Base-by-base conservation (phyloP, 345 rosid genomes). In the Eutrema japonicum region DNA sequence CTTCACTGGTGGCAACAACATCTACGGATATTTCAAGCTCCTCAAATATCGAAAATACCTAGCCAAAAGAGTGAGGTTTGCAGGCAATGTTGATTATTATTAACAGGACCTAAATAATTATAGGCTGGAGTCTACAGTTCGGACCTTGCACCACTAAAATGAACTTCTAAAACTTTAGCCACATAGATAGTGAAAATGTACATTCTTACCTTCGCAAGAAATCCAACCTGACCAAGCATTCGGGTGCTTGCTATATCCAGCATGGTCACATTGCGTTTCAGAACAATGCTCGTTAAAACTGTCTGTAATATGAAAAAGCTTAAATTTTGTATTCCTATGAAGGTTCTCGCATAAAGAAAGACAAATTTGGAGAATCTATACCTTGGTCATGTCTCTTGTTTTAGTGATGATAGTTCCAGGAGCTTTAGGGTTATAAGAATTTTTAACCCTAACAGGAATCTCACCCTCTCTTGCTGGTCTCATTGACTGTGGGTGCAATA, bases 1-100 rank as follows among this genome's bases (percentile, higher is more conserved):
- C 99, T 92, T 95, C 99, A 82, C 99, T 95, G 38, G 98, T 95
- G 64, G 99, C 99, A 54, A 95, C 99, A 71, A 92, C 99, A 81
- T 95, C 99, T 26, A 95, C 98, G 0, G 98, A 95, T 75, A 95
- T 95, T 67, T 93, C 99, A 75, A 95, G 82, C 30, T 92, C 99
- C 78, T 92, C 98, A 53, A 95, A 95, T 76, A 65, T 95, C n/a
- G 97, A 88, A 84, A 95, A 95, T 36, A 95, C 99, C 98, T 95
- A 72, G 30, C 29, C 55, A 51, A 71, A 65, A 58, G 64, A 76
- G 36, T 47, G 12, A 66, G 6, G 54, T 47, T 33, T 14, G 45
- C 53, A 40, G 10, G 40, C 37, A 38, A 49, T 51, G 45, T 18
- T 16, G 47, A 55, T 29, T 60, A 69, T 29, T 60, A 69, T 52